phyloP scores from a whole-genome alignment of 192 early-diverging fungal species.

The Thamnidium elegans region DNA sequence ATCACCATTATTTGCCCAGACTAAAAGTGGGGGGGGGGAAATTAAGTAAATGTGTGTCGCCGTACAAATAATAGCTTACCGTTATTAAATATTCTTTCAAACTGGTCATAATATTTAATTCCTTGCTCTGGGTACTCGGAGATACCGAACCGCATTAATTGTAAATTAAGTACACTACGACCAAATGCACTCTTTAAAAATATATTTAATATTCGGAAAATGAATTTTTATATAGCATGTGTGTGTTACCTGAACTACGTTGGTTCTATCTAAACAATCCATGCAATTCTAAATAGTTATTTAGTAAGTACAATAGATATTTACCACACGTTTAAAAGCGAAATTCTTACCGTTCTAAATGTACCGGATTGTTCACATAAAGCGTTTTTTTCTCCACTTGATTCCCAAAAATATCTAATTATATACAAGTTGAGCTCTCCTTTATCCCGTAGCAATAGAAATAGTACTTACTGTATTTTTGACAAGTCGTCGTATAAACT shows the following conservation, averaged over 20 bases:
- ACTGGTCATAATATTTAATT: slow-evolving; percentile 56
- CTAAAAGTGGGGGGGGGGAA: slow-evolving; percentile 36
- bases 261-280: slow-evolving; percentile 97
- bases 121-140: slow-evolving; percentile 64
- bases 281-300: slow-evolving; percentile 74
- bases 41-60: neutral
- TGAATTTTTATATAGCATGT: neutral
- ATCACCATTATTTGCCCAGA: slow-evolving; percentile 84
- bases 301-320: neutral
- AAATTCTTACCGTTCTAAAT: slow-evolving; percentile 43
- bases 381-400: slow-evolving; percentile 17
- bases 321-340: neutral
- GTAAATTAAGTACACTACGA: slow-evolving; percentile 60
- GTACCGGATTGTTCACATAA: slow-evolving; percentile 39
- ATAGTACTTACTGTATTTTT: slow-evolving; percentile 51
- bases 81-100: slow-evolving; percentile 65
- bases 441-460: neutral
- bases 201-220: neutral
- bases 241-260: slow-evolving; percentile 66
- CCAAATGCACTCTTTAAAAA: slow-evolving; percentile 54
- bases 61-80: neutral
- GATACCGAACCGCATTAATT: slow-evolving; percentile 65
- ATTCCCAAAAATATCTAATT: slow-evolving; percentile 25
- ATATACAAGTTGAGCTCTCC: neutral
- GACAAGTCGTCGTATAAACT: slow-evolving; percentile 66